These are phyloP conservation scores for Penicillium aurantiogriseum DNA, from an alignment of 2,329 filamentous ascomycete genomes.

Conservation along the genomic window DNA sequence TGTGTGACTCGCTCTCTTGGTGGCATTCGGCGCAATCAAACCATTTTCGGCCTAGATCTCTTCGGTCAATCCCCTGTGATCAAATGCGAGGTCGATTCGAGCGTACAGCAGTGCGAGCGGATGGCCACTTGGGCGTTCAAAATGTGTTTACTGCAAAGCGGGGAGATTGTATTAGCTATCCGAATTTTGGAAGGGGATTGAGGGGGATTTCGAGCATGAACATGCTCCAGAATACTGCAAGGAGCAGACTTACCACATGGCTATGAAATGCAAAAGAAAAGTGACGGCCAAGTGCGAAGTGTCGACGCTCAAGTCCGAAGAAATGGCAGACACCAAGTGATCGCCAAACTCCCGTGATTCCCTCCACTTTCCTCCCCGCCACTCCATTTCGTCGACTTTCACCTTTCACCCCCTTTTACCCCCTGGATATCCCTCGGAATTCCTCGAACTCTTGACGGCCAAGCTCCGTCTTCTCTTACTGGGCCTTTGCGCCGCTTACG, in stretches of 20 bases:
- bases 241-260: slow-evolving; percentile 30
- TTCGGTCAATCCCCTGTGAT: slow-evolving; percentile 6
- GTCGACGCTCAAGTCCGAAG: slow-evolving; percentile 1
- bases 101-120: slow-evolving; percentile 88
- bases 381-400: slow-evolving; percentile 18
- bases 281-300: slow-evolving; percentile 1
- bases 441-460: not conserved
- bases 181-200: not conserved
- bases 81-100: not conserved
- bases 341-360: slow-evolving; percentile 28
- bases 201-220: not conserved
- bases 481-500: slow-evolving; percentile 14
- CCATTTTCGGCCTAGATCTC: slow-evolving; percentile 77
- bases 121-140: slow-evolving; percentile 97
- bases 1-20: slow-evolving; percentile 73
- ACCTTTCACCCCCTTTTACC: slow-evolving; percentile 11
- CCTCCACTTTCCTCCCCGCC: slow-evolving; percentile 28
- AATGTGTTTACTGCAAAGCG: slow-evolving; percentile 76
- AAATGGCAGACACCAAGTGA: slow-evolving; percentile 22
- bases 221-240: not conserved
- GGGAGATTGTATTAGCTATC: slow-evolving; percentile 15
- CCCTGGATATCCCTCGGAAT: not conserved
- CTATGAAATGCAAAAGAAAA: not conserved
- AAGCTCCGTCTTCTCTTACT: slow-evolving; percentile 2
- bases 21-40: slow-evolving; percentile 98